These are phyloP conservation scores for Metschnikowia picachoensis DNA, from an alignment of 805 yeast species.

Conservation along the genomic window DNA sequence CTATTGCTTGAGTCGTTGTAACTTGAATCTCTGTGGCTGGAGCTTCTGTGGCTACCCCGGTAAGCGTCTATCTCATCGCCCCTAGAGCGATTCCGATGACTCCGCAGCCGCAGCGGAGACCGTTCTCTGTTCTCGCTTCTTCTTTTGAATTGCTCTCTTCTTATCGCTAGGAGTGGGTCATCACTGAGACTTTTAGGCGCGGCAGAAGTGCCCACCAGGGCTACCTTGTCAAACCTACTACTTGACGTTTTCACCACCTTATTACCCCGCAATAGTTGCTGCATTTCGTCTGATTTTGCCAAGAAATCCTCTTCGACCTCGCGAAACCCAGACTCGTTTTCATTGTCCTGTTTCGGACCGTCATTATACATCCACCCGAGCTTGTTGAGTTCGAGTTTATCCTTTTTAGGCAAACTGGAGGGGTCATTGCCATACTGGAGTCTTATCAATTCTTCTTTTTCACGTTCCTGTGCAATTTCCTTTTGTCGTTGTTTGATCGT, in stretches of 20 bases:
- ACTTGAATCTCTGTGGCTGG: too few species aligned
- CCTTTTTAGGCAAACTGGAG: slow-evolving; percentile 30
- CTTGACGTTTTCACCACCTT: slow-evolving; percentile 36
- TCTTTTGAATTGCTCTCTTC: slow-evolving; percentile 13
- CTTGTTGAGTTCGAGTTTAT: slow-evolving; percentile 40
- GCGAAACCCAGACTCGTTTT: slow-evolving; percentile 35
- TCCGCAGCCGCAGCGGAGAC: neutral
- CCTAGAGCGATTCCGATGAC: neutral
- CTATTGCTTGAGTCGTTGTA: too few species aligned
- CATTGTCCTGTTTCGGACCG: slow-evolving; percentile 26
- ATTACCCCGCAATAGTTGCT: slow-evolving; percentile 53
- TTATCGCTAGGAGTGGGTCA: slow-evolving; percentile 51
- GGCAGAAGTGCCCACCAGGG: slow-evolving; percentile 20
- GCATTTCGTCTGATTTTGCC: slow-evolving; percentile 37
- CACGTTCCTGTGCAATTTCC: slow-evolving; percentile 61
- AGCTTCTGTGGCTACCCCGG: neutral
- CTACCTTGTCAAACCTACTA: slow-evolving; percentile 24
- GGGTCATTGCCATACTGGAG: slow-evolving; percentile 42
- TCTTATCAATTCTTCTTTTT: slow-evolving; percentile 50
- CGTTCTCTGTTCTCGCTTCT: slow-evolving; percentile 2
- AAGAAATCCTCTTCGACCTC: slow-evolving; percentile 29
- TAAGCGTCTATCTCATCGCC: neutral
- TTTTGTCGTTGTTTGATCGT: slow-evolving; percentile 58
- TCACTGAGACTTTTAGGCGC: slow-evolving; percentile 23
- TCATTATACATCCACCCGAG: slow-evolving; percentile 87